Conservation (phyloP, 2,329 filamentous ascomycete genomes). For the Talaromyces atroroseus region DNA sequence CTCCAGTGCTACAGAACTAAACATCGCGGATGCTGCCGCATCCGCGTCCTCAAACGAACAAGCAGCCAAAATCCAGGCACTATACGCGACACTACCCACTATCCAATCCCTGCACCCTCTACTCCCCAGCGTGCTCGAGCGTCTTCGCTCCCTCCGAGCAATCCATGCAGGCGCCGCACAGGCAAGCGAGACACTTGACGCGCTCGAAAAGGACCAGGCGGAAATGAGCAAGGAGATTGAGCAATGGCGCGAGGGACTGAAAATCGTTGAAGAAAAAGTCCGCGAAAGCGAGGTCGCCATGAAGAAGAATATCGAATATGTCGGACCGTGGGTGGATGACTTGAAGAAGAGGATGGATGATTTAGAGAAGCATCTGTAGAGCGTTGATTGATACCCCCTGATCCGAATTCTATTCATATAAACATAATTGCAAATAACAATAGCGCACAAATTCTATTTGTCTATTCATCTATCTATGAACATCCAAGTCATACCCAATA, state of each 20-base stretch:
- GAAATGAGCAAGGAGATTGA: conserved; percentile 80
- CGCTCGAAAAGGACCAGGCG: conserved; percentile 70
- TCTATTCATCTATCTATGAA: conserved; percentile 6
- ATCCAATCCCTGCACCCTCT: conserved; percentile 83
- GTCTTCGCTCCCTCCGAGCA: conserved; percentile 73
- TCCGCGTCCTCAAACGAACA: conserved; percentile 54
- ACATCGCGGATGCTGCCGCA: conserved; percentile 38
- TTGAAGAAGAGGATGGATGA: conserved; percentile 70
- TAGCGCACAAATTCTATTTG: too few relatives aligned
- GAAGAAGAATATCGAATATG: conserved; percentile 73
- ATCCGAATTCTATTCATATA: too few relatives aligned
- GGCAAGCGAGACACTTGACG: conserved; percentile 70
- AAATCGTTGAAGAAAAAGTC: conserved; percentile 71
- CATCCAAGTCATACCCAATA: not conserved
- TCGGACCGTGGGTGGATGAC: conserved; percentile 83
- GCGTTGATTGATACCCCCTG: not conserved
- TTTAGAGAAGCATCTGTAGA: conserved; percentile 36
- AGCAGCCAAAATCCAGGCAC: conserved; percentile 78
- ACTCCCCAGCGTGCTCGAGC: conserved; percentile 77
- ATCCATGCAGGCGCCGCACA: conserved; percentile 83
- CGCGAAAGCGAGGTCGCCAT: conserved; percentile 64
- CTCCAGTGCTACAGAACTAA: conserved; percentile 47
- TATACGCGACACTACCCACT: conserved; percentile 82
- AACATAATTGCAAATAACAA: too few relatives aligned
- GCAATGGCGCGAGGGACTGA: conserved; percentile 76